Evolutionary conservation across 495 filamentous ascomycete species (phyloP).

Genomic region (Xylaria scruposa): DNA sequence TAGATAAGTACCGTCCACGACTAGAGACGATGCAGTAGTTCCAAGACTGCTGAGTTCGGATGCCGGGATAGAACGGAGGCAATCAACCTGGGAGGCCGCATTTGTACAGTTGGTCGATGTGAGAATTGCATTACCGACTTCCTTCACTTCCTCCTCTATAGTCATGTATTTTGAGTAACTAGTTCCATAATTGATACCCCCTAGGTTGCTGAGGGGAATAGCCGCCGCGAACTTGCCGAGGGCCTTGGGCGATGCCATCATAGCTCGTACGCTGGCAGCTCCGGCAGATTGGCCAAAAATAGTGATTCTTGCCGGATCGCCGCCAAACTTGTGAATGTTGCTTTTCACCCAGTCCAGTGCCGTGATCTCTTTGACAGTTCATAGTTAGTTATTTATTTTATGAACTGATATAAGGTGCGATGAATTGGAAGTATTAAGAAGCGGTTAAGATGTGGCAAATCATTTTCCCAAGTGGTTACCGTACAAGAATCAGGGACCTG

Average conservation of each 20-base stretch:
- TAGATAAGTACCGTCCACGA: slow-evolving; percentile 56
- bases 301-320: slow-evolving; percentile 66
- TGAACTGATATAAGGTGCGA: no score
- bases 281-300: slow-evolving; percentile 63
- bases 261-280: slow-evolving; percentile 57
- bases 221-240: slow-evolving; percentile 57
- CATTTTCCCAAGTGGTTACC: no score
- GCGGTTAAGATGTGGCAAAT: no score
- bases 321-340: slow-evolving; percentile 67
- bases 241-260: slow-evolving; percentile 60
- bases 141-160: slow-evolving; percentile 49
- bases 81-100: slow-evolving; percentile 52
- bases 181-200: slow-evolving; percentile 52
- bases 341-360: slow-evolving; percentile 69
- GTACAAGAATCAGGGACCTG: no score
- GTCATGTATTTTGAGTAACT: slow-evolving; percentile 57
- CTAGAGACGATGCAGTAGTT: slow-evolving; percentile 47
- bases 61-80: slow-evolving; percentile 52
- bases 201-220: slow-evolving; percentile 58
- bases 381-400: background rate
- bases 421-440: no score
- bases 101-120: slow-evolving; percentile 48
- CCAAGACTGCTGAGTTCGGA: slow-evolving; percentile 36
- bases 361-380: slow-evolving; percentile 47
- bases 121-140: slow-evolving; percentile 50